A percentile compares a stretch with the other conserved stretches of the same genome.
These are phyloP conservation scores for Aureobasidium sp. DNA, from an alignment of 2,329 filamentous ascomycete genomes.

Conservation along the genomic window DNA sequence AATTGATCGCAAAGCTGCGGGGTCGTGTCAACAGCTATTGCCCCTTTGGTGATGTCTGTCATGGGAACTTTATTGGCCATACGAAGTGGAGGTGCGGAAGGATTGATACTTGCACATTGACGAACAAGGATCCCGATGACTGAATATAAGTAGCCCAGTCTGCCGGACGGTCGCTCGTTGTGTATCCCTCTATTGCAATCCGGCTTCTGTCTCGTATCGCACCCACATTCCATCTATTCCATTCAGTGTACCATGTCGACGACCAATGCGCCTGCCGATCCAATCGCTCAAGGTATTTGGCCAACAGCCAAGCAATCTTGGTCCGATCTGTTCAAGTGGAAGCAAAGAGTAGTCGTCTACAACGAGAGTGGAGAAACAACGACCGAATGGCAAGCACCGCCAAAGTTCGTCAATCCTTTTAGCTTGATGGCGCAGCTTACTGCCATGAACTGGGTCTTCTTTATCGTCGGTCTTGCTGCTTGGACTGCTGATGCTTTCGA, in stretches of 20 bases:
- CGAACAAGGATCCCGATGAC: not conserved
- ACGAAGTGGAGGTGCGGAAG: not conserved
- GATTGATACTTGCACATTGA: not conserved
- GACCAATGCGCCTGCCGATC: conserved; percentile 52
- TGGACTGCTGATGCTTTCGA: conserved; percentile 82
- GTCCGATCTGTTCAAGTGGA: conserved; percentile 63
- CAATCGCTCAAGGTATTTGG: conserved; percentile 57
- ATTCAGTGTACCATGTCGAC: conserved; percentile 17
- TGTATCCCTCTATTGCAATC: not conserved
- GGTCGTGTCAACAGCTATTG: not conserved
- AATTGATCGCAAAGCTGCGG: not conserved
- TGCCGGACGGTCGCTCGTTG: not conserved
- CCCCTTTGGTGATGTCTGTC: not conserved
- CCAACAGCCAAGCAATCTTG: conserved; percentile 59
- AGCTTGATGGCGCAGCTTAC: conserved; percentile 58
- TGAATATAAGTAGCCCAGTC: not conserved
- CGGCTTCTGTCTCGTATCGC: not conserved
- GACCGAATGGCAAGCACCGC: conserved; percentile 61
- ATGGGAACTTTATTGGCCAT: not conserved
- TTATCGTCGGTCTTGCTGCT: conserved; percentile 64
- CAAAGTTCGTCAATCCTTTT: conserved; percentile 63
- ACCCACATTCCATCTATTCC: not conserved
- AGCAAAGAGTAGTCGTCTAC: conserved; percentile 61
- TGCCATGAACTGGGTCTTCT: conserved; percentile 63
- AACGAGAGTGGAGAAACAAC: conserved; percentile 58